phyloP scores from a whole-genome alignment of 2,329 filamentous ascomycete genomes.

The Didymella keratinophila region DNA sequence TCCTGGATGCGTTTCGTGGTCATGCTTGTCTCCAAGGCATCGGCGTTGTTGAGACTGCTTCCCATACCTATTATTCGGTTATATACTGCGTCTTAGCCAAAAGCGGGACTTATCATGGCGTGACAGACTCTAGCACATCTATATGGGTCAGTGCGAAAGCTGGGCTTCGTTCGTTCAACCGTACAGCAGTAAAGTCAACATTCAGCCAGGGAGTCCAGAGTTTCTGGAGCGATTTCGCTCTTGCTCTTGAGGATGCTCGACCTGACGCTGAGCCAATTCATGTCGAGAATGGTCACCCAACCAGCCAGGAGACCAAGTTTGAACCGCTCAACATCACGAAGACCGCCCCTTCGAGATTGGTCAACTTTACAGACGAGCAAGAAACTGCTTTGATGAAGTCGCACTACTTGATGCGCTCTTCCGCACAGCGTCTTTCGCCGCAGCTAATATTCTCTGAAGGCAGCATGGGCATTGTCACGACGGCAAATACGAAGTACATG shows the following conservation, averaged over 20 bases:
- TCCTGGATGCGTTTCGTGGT: neutral
- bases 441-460: constrained; percentile 50
- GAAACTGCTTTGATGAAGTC: constrained; percentile 30
- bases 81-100: constrained; percentile 2
- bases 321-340: constrained; percentile 23
- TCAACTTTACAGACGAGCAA: constrained; percentile 29
- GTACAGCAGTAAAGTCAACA: constrained; percentile 6
- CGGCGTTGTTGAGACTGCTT: constrained; percentile 7
- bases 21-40: constrained; percentile 5
- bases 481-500: constrained; percentile 58
- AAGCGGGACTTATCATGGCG: neutral
- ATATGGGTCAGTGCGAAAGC: neutral
- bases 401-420: constrained; percentile 34
- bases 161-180: neutral
- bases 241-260: constrained; percentile 17
- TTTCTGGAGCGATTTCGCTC: constrained; percentile 13
- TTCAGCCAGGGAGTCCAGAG: neutral
- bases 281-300: constrained; percentile 19
- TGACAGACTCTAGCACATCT: neutral
- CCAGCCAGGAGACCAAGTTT: constrained; percentile 15
- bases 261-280: constrained; percentile 27
- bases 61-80: constrained; percentile 4
- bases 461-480: constrained; percentile 61
- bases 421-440: constrained; percentile 30
- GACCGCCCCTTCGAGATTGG: constrained; percentile 21